Conservation (phyloP, 768 basidiomycete species). For the Calocera viscosa region DNA sequence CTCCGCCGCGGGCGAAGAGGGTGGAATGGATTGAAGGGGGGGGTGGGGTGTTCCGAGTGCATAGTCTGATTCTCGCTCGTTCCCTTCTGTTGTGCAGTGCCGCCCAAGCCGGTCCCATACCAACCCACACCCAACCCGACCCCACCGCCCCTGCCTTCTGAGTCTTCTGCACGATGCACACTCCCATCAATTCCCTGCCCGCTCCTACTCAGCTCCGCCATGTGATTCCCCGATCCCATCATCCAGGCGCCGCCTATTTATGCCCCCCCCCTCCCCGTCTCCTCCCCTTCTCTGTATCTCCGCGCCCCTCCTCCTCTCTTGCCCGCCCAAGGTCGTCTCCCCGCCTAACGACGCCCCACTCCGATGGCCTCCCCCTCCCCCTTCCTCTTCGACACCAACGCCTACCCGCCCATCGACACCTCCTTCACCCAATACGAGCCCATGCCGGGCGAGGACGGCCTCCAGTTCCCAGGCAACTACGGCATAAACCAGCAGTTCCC, state of each 20-base stretch:
- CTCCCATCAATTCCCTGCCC: background rate
- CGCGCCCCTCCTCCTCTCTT: background rate
- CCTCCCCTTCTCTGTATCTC: background rate
- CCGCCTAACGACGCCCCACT: background rate
- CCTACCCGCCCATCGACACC: conserved; percentile 4
- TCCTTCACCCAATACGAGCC: conserved; percentile 3
- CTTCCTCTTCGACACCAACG: background rate
- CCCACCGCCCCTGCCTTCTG: background rate
- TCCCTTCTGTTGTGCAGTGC: background rate
- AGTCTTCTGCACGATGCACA: background rate
- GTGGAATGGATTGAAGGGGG: background rate
- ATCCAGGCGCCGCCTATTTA: background rate
- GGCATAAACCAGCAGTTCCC: background rate
- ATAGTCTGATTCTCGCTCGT: background rate
- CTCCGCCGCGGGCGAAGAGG: background rate
- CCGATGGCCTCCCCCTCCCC: conserved; percentile 3
- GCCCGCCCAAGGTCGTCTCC: background rate
- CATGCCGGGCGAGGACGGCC: background rate
- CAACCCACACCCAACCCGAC: background rate
- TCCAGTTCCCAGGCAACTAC: background rate
- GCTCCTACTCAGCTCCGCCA: background rate
- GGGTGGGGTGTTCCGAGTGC: background rate
- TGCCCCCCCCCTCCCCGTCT: background rate
- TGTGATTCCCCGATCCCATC: background rate
- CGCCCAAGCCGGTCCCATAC: background rate